Base-by-base conservation (phyloP, 345 rosid genomes). In the Conringia planisiliqua region DNA sequence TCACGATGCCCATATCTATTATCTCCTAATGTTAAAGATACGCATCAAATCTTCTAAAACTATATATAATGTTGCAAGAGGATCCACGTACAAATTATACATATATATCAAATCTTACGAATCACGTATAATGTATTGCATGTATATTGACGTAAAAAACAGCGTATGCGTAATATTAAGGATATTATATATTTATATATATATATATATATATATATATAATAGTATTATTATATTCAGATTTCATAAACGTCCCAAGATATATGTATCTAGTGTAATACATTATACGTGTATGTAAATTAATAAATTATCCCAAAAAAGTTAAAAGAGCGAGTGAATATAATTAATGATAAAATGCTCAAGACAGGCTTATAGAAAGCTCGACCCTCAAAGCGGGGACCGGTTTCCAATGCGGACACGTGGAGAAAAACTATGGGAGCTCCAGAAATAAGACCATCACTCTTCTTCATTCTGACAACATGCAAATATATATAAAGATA, bases 371-470 rank as follows among this genome's bases (percentile, higher is more conserved):
- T 18, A 47, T 14, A 55, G 55, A 71, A 57, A 65, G 80, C 77
- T 66, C 81, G 77, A 77, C 81, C 81, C 81, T 77, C 73, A 66
- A 71, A 71, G 81, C 77, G 57, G 81, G 80, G 81, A 66, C 77
- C 73, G 62, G 76, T 71, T 7, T 24, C 48, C 62, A 32, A 58
- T n/a, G 55, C 8, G 8, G 3, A 64, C 68, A 77, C 81, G 77
- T 59, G 81, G 57, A 58, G 32, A 17, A 0, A 38, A 18, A 14
- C 24, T 39, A 77, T 47, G 63, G 72, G 72, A 47, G 44, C 33
- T 26, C 48, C 72, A 35, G 16, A 30, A 46, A 11, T 48, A 38
- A 35, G 76, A 47, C 72, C 76, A 71, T 43, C 65, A 51, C 59
- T 33, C 51, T 22, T 26, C 68, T 64, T 73, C 13, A 10, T 6